Evolutionary conservation across 176 grass and related monocot genomes (phyloP).

Genomic region (Oryza longistaminata): DNA sequence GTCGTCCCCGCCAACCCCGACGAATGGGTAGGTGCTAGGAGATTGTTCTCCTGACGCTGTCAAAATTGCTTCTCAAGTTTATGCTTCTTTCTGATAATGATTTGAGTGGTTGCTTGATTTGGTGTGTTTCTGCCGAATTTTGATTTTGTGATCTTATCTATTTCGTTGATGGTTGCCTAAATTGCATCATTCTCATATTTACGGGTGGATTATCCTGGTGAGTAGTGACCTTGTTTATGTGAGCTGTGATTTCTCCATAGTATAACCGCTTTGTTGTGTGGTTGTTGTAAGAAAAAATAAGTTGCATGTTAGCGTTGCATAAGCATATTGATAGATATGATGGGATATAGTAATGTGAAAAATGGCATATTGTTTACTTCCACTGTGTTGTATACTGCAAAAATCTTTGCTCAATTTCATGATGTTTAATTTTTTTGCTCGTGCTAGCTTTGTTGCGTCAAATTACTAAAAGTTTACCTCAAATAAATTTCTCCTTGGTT

Average conservation of each 20-base stretch:
- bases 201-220: neutral
- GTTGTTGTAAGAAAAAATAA: neutral
- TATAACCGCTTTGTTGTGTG: neutral
- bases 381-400: neutral
- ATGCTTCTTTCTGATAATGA: neutral
- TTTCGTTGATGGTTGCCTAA: neutral
- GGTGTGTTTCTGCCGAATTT: slow-evolving; percentile 1
- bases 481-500: neutral
- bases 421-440: neutral
- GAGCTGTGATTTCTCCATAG: slow-evolving; percentile 15
- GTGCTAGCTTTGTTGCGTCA: slow-evolving; percentile 11
- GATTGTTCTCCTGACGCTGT: no score
- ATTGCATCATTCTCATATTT: neutral
- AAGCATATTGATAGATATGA: neutral
- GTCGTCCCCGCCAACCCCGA: no score
- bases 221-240: neutral
- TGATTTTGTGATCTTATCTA: neutral
- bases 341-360: neutral
- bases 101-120: slow-evolving; percentile 21
- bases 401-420: slow-evolving; percentile 10
- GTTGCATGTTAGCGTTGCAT: neutral
- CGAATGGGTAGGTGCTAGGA: no score
- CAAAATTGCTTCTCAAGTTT: no score
- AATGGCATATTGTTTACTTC: neutral
- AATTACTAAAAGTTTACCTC: neutral